Base-by-base conservation (phyloP, 2,329 filamentous ascomycete genomes). In the Magnaporthiopsis rhizophila region DNA sequence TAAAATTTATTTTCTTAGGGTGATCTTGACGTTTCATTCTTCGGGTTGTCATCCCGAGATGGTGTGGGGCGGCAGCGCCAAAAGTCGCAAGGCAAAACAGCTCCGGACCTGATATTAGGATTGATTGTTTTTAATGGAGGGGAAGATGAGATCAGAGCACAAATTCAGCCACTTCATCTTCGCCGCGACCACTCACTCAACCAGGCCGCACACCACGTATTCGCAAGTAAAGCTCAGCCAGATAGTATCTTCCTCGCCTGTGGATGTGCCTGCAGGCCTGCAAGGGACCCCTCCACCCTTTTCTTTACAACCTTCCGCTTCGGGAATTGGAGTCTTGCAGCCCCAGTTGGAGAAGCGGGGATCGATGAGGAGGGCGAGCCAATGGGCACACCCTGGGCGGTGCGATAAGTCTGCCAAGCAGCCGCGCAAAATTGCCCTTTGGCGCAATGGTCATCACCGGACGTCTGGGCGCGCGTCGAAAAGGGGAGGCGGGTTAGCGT, bases 221-320 rank as follows among this genome's bases (percentile, higher is more conserved):
- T 12, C 36, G 36, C 36, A 38, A 38, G 36, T 12, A 38, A 38
- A 12, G 34, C 36, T 34, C 32, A 9, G 32, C 6, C 7, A 34
- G 32, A 34, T 6, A 12, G 8, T 12, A 34, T 34, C 13, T 38
- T 36, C 12, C 34, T 13, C 45, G 18, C 45, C 18, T 7, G 45
- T 50, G 45, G 15, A n/a, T 50, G 45, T 21, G 18, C 21, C 45
- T n/a, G 45, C 21, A n/a, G 45, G 18, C 45, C 45, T 50, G 45
- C 45, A 50, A 50, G 45, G 45, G 45, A 9, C 45, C 45, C 45
- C 45, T 50, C 45, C 45, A n/a, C 45, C 45, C 6, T 13, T 21
- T 21, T 24, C 57, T 15, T 58, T 8, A 12, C 62, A 58, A 63
- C 62, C 62, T 63, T 63, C 62, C 62, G 53, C 45, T 59, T 63